A percentile compares a stretch with the other conserved stretches of the same genome.
These are phyloP conservation scores for Yarrowia yakushimensis DNA, from an alignment of 805 yeast genomes.

Conservation along the genomic window DNA sequence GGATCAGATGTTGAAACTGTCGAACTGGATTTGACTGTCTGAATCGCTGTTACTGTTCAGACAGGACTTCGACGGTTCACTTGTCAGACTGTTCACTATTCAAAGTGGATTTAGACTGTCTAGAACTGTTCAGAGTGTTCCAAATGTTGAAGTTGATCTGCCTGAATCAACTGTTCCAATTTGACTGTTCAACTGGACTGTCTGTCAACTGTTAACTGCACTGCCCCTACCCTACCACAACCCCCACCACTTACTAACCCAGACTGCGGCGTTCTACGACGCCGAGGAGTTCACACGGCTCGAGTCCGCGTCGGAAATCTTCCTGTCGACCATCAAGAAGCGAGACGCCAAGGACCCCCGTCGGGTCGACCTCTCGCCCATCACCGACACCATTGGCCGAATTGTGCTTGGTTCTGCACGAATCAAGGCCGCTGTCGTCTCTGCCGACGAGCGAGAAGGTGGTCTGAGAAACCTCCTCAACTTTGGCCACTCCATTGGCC, in stretches of 20 bases:
- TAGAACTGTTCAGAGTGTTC: no score
- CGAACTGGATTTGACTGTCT: no score
- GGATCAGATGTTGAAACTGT: no score
- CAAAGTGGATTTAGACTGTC: no score
- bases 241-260: not conserved
- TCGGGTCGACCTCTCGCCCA: conserved; percentile 61
- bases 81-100: no score
- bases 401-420: conserved; percentile 80
- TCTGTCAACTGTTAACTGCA: no score
- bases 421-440: conserved; percentile 92
- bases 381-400: conserved; percentile 69
- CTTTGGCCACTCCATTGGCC: conserved; percentile 97
- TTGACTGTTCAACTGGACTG: no score
- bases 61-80: no score
- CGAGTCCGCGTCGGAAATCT: conserved; percentile 67
- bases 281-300: conserved; percentile 81
- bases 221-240: not conserved
- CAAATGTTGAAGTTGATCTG: no score
- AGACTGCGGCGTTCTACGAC: conserved; percentile 96
- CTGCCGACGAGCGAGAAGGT: conserved; percentile 92
- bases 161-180: no score
- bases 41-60: no score
- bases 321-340: conserved; percentile 61
- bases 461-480: conserved; percentile 87
- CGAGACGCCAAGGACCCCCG: conserved; percentile 40